A percentile compares a stretch with the other conserved stretches of the same genome.
phyloP scores from a whole-genome alignment of 345 rosid species.

The Citrus cavaleriei region DNA sequence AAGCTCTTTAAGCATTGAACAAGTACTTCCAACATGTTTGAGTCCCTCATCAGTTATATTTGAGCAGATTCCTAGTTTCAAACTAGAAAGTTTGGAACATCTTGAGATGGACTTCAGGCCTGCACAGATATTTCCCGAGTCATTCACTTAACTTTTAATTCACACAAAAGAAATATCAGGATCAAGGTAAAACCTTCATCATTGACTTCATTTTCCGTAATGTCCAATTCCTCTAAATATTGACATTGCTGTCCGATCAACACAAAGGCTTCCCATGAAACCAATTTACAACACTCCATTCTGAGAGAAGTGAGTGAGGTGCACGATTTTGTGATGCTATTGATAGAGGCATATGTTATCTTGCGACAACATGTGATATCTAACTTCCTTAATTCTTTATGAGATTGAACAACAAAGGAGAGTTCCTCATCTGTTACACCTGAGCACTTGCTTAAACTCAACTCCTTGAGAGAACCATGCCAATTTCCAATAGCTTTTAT shows the following conservation, averaged over 20 bases:
- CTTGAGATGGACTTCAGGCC: conserved; percentile 58
- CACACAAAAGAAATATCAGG: conserved; percentile 4
- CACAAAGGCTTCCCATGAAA: conserved; percentile 53
- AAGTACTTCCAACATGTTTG: conserved; percentile 39
- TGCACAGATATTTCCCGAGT: conserved; percentile 21
- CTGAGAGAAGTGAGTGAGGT: conserved; percentile 41
- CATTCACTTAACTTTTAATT: neutral
- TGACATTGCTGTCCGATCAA: conserved; percentile 55
- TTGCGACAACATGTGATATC: conserved; percentile 67
- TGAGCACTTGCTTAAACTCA: conserved; percentile 66
- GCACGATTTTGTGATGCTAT: conserved; percentile 49
- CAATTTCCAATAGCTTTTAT: conserved; percentile 49
- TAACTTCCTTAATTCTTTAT: conserved; percentile 49
- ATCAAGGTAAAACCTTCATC: conserved; percentile 47
- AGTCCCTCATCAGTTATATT: conserved; percentile 59
- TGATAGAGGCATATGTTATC: conserved; percentile 54
- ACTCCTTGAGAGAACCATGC: conserved; percentile 39
- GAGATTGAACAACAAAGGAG: conserved; percentile 42
- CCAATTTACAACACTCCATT: conserved; percentile 66
- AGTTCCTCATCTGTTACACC: conserved; percentile 71
- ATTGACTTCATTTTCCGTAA: conserved; percentile 67
- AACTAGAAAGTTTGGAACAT: conserved; percentile 45
- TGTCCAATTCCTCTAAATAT: conserved; percentile 64
- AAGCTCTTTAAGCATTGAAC: conserved; percentile 58
- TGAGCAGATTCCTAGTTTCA: conserved; percentile 65